These are phyloP conservation scores for Hyaloperonospora brassicae DNA, from an alignment of 352 stramenopile genomes.

Conservation along the genomic window DNA sequence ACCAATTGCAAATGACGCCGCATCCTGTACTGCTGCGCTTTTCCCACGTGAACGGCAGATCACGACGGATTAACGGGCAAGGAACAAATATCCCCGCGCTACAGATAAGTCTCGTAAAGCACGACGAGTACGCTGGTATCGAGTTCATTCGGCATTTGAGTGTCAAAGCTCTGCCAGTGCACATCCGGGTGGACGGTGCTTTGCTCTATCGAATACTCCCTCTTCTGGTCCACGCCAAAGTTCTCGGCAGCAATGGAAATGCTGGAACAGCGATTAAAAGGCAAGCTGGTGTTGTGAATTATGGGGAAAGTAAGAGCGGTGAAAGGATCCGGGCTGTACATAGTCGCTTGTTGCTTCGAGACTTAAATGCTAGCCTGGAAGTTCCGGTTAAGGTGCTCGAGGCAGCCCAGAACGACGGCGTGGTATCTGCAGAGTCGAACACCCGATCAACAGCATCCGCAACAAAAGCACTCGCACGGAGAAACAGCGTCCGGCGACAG, in stretches of 20 bases:
- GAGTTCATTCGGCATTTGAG: slow-evolving; percentile 85
- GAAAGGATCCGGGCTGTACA: slow-evolving; percentile 32
- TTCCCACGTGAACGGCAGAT: slow-evolving; percentile 49
- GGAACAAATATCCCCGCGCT: slow-evolving; percentile 55
- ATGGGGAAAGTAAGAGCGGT: slow-evolving; percentile 20
- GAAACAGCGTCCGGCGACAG: slow-evolving; percentile 16
- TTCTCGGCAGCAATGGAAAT: slow-evolving; percentile 22
- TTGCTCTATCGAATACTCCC: slow-evolving; percentile 70
- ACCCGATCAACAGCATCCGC: slow-evolving; percentile 28
- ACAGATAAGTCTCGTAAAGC: slow-evolving; percentile 70
- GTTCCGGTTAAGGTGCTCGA: slow-evolving; percentile 67
- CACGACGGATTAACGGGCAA: slow-evolving; percentile 33
- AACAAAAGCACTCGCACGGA: slow-evolving; percentile 23
- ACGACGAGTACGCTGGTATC: slow-evolving; percentile 81
- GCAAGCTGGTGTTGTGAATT: slow-evolving; percentile 20
- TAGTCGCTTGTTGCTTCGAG: slow-evolving; percentile 47
- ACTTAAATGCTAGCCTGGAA: slow-evolving; percentile 68
- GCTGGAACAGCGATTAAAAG: slow-evolving; percentile 11
- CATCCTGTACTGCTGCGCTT: slow-evolving; percentile 82
- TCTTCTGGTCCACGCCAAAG: slow-evolving; percentile 49
- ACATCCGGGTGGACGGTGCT: slow-evolving; percentile 74
- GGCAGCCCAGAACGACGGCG: slow-evolving; percentile 53
- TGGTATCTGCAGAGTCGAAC: slow-evolving; percentile 31
- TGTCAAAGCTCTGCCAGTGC: slow-evolving; percentile 54
- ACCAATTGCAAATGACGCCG: slow-evolving; percentile 72